Conservation (phyloP, 2,329 filamentous ascomycete genomes). For the Aureobasidium pullulans region DNA sequence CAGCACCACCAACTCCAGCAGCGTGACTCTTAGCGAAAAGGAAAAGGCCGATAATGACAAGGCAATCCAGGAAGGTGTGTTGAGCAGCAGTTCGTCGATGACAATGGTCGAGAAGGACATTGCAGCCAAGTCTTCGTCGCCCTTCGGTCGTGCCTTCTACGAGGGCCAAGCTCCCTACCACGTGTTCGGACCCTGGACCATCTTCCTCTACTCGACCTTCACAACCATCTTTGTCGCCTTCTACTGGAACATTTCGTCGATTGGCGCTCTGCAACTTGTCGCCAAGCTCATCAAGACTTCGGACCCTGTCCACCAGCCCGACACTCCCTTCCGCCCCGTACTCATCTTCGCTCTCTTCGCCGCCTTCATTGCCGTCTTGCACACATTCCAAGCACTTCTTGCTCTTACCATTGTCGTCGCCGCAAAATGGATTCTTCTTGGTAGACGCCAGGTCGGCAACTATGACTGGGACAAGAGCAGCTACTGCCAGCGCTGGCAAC, state of each 20-base stretch:
- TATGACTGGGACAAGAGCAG: slow-evolving; percentile 52
- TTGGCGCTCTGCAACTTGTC: slow-evolving; percentile 43
- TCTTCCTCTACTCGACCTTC: slow-evolving; percentile 45
- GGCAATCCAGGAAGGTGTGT: background rate
- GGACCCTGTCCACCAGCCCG: slow-evolving; percentile 14
- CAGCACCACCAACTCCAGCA: slow-evolving; percentile 9
- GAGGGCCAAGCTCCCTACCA: slow-evolving; percentile 43
- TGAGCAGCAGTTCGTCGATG: slow-evolving; percentile 12
- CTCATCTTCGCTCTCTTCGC: slow-evolving; percentile 37
- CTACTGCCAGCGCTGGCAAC: slow-evolving; percentile 53
- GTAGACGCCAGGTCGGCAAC: slow-evolving; percentile 44
- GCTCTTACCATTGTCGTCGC: slow-evolving; percentile 39
- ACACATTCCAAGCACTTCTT: slow-evolving; percentile 36
- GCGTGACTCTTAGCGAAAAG: slow-evolving; percentile 1
- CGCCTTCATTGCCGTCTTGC: slow-evolving; percentile 36
- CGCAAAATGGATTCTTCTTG: slow-evolving; percentile 47
- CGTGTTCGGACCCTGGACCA: slow-evolving; percentile 41
- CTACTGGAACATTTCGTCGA: slow-evolving; percentile 46
- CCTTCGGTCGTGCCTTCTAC: slow-evolving; percentile 53
- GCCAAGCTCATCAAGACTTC: slow-evolving; percentile 23
- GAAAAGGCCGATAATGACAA: background rate
- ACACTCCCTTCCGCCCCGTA: slow-evolving; percentile 24
- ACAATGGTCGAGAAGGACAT: background rate
- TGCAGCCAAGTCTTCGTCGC: slow-evolving; percentile 26
- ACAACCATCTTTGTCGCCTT: slow-evolving; percentile 40